Conservation (phyloP, 2,329 filamentous ascomycete genomes). For the Fusarium luffae region DNA sequence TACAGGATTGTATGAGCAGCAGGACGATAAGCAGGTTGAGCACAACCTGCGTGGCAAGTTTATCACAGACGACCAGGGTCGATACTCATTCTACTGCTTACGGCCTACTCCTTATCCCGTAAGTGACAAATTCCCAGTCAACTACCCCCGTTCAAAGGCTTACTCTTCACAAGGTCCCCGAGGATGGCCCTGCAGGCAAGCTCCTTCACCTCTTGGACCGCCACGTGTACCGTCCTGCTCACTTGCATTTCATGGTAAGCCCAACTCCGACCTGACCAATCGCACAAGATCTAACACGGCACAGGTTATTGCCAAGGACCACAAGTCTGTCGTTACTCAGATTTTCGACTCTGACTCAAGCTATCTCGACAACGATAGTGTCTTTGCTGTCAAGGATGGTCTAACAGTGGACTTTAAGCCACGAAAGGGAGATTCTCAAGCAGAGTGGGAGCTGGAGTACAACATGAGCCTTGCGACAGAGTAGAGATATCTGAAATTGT, state of each 20-base stretch:
- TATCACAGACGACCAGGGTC: constrained; percentile 71
- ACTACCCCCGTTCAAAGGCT: background rate
- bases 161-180: constrained; percentile 47
- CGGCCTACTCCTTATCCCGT: constrained; percentile 68
- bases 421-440: constrained; percentile 37
- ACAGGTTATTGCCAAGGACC: constrained; percentile 62
- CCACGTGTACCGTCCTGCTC: constrained; percentile 67
- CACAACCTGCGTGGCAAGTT: constrained; percentile 81
- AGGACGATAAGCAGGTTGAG: constrained; percentile 75
- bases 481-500: background rate
- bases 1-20: constrained; percentile 72
- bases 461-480: constrained; percentile 23
- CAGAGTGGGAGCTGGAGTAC: constrained; percentile 36
- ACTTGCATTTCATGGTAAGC: constrained; percentile 68
- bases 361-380: constrained; percentile 39
- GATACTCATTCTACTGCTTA: constrained; percentile 71
- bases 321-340: constrained; percentile 76
- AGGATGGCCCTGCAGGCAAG: constrained; percentile 64
- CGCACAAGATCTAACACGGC: background rate
- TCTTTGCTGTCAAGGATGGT: constrained; percentile 40
- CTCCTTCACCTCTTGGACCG: constrained; percentile 66
- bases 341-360: constrained; percentile 60
- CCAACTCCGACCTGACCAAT: background rate
- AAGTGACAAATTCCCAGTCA: constrained; percentile 23
- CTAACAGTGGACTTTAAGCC: constrained; percentile 38